These are phyloP conservation scores for Pseudogymnoascus sp. DNA, from an alignment of 2,329 filamentous ascomycete species.

Conservation along the genomic window DNA sequence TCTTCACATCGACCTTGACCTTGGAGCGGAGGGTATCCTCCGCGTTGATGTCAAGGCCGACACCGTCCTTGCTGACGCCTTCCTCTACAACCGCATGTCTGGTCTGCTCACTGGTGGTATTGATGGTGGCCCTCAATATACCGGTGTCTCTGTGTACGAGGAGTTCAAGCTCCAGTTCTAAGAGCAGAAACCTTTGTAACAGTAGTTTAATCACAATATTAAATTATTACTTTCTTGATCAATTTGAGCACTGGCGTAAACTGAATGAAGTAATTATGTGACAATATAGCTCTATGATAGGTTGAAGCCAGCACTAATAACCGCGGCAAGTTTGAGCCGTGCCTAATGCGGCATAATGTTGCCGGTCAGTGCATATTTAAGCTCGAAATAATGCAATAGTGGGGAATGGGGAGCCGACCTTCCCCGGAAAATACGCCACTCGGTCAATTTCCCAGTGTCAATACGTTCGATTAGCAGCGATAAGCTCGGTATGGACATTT, in stretches of 20 bases:
- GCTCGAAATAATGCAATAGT: neutral
- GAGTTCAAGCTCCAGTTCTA: conserved; percentile 5
- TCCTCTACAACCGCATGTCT: neutral
- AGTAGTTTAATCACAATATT: neutral
- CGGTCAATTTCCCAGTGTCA: neutral
- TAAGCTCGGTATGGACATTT: neutral
- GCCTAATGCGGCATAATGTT: neutral
- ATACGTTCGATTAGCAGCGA: neutral
- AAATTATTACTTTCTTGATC: neutral
- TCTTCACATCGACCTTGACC: conserved; percentile 1
- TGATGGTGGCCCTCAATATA: neutral
- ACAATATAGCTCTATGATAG: neutral
- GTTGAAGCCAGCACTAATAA: neutral
- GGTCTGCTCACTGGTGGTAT: neutral
- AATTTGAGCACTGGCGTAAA: neutral
- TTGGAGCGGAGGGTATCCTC: neutral
- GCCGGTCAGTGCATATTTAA: neutral
- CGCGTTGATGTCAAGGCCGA: neutral
- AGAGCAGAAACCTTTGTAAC: neutral
- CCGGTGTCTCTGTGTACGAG: neutral
- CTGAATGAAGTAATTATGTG: neutral
- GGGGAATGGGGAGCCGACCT: neutral
- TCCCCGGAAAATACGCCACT: neutral
- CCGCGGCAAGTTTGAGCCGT: neutral
- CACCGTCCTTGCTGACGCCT: neutral